phyloP scores from a whole-genome alignment of 202 grass and related monocot species.

The Brachypodium distachyon region DNA sequence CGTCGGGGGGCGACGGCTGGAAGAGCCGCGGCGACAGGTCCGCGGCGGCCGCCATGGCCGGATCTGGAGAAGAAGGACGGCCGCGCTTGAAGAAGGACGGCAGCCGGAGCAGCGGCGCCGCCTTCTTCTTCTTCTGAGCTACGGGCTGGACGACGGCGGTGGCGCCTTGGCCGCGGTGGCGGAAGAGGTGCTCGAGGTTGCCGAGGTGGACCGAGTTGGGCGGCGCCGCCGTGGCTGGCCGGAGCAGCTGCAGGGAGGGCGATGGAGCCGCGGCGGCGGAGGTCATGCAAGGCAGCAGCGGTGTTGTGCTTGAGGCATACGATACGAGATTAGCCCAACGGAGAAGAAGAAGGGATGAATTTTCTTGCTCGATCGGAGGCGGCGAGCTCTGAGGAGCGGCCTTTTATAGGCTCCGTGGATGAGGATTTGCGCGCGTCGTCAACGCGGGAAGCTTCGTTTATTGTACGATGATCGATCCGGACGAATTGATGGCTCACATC shows the following conservation, averaged over 20 bases:
- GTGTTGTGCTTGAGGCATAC: no score
- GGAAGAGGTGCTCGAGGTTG: constrained; percentile 56
- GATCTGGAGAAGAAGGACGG: no score
- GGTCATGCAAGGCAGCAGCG: constrained; percentile 47
- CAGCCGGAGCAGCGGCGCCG: constrained; percentile 26
- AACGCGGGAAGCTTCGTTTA: constrained; percentile 19
- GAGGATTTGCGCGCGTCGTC: no score
- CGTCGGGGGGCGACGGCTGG: constrained; percentile 33
- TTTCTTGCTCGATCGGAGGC: neutral
- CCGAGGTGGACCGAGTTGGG: constrained; percentile 46
- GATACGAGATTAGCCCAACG: no score
- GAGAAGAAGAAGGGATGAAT: neutral
- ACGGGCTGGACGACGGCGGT: neutral
- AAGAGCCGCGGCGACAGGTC: constrained; percentile 59
- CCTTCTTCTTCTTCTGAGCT: constrained; percentile 4
- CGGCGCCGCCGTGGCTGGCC: neutral
- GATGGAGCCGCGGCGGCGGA: constrained; percentile 15
- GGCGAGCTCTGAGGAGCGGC: neutral
- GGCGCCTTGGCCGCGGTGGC: constrained; percentile 25
- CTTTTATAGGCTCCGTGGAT: no score
- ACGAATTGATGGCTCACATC: neutral
- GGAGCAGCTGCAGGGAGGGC: constrained; percentile 1
- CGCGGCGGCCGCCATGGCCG: no score
- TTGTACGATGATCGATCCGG: neutral
- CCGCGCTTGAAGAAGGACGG: constrained; percentile 28